These are phyloP conservation scores for Colletotrichum sp. DNA, from an alignment of 2,329 filamentous ascomycete genomes.

Conservation along the genomic window DNA sequence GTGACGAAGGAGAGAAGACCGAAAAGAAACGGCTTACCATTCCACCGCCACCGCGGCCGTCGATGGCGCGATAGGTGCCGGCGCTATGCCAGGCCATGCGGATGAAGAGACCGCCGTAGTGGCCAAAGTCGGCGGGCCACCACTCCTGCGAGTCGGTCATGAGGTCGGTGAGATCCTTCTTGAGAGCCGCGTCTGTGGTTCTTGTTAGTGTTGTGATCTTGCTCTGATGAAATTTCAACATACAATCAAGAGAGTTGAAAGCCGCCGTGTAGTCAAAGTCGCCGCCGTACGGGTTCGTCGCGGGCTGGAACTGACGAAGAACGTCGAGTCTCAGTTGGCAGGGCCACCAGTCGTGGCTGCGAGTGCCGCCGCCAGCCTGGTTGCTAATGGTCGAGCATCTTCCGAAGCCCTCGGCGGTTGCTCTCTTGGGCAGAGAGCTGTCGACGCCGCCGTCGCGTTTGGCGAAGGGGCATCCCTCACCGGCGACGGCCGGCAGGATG, in stretches of 20 bases:
- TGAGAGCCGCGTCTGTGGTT: slow-evolving; percentile 59
- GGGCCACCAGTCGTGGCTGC: slow-evolving; percentile 78
- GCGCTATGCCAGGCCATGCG: slow-evolving; percentile 84
- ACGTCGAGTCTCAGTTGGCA: slow-evolving; percentile 71
- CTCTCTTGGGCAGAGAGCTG: slow-evolving; percentile 10
- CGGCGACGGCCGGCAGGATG: background rate
- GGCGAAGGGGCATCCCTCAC: slow-evolving; percentile 10
- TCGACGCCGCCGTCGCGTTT: slow-evolving; percentile 10
- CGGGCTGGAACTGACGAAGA: slow-evolving; percentile 71
- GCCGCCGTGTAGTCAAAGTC: slow-evolving; percentile 76
- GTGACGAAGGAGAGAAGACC: background rate
- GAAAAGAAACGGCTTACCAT: slow-evolving; percentile 36
- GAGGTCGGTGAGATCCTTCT: slow-evolving; percentile 73
- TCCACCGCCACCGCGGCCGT: slow-evolving; percentile 77
- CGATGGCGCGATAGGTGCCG: slow-evolving; percentile 77
- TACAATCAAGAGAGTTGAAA: slow-evolving; percentile 72
- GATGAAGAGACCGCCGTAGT: slow-evolving; percentile 82
- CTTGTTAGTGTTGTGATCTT: background rate
- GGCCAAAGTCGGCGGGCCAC: slow-evolving; percentile 84
- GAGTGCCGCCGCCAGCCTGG: slow-evolving; percentile 67
- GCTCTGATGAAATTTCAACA: background rate
- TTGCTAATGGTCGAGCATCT: slow-evolving; percentile 31
- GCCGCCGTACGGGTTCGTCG: slow-evolving; percentile 66
- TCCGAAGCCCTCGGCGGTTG: background rate
- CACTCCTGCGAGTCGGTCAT: slow-evolving; percentile 82